Evolutionary conservation across 495 filamentous ascomycete species (phyloP), one percentile per base, ranked within the genome.

Genomic region (Geopyxis carbonaria): DNA sequence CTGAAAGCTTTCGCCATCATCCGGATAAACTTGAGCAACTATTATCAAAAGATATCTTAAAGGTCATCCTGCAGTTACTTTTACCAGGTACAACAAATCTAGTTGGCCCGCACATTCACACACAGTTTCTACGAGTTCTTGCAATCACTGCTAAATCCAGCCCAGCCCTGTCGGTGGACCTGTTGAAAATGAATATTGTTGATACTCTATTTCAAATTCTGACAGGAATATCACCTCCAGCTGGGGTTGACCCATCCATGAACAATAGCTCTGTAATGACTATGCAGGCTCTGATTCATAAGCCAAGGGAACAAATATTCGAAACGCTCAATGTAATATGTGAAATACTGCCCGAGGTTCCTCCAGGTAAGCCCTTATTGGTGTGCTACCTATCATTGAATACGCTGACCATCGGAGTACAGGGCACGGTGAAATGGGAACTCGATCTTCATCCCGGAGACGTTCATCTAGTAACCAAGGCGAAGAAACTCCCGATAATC

Each of bases 321-420:
- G 91, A 99, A 63, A 93, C 91, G 3, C 70, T 99, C 40, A 94
- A 93, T 57, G 86, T 99, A 41, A 85, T 95, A 45, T 95, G 91
- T 61, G 91, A 95, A 63, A 68, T 99, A 11, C 68, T 99, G 19
- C 91, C 91, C 2, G 69, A 64, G 10, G 61, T 81, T 22, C 65
- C 69, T 0, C 59, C 50, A 33, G 40, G 53, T 56, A 45, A 43
- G 45, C 40, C 5, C 11, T 27, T 39, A 13, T 3, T n/a, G 25
- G 13, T 39, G 18, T 18, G n/a, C 30, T 13, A n/a, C 10, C 14
- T 39, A 8, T 19, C 18, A 7, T 21, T 8, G 10, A 4, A 28
- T n/a, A 6, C 5, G 24, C 22, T 28, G 22, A n/a, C 24, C 13
- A 39, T 28, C 7, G 4, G 7, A 4, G 7, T 16, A 39, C 23